phyloP scores from a whole-genome alignment of 495 filamentous ascomycete genomes.

The Neohortaea acidophila region DNA sequence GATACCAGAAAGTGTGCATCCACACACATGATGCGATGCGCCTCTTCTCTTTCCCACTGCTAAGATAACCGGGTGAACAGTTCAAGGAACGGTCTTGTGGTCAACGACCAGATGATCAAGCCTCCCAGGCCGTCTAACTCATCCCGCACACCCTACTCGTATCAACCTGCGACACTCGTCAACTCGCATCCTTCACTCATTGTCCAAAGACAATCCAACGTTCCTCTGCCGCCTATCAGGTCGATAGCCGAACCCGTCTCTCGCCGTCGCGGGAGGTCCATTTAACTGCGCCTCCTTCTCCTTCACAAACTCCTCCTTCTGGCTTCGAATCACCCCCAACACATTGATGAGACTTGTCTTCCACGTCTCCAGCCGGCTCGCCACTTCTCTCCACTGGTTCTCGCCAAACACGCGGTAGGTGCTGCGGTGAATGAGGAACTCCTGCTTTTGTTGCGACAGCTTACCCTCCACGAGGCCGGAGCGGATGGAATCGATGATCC shows the following conservation, averaged over 20 bases:
- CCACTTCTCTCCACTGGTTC: constrained; percentile 95
- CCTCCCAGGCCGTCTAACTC: no score
- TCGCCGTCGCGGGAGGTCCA: constrained; percentile 32
- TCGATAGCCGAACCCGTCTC: constrained; percentile 11
- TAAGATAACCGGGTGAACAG: no score
- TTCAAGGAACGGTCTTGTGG: no score
- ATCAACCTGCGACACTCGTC: background rate
- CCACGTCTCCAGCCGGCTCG: constrained; percentile 78
- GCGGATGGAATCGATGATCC: constrained; percentile 96
- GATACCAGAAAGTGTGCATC: no score
- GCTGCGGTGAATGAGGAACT: constrained; percentile 85
- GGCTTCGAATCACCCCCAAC: constrained; percentile 54
- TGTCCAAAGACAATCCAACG: background rate
- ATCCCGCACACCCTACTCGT: background rate
- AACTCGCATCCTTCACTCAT: constrained; percentile 2
- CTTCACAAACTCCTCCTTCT: constrained; percentile 51
- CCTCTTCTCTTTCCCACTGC: no score
- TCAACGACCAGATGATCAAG: no score
- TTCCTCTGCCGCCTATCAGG: constrained; percentile 15
- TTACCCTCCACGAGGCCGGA: constrained; percentile 89
- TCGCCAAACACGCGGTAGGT: constrained; percentile 93
- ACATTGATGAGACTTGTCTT: constrained; percentile 61
- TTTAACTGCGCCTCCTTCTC: constrained; percentile 45
- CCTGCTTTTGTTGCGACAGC: constrained; percentile 73
- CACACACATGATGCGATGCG: no score